These are phyloP conservation scores for Hapsidospora chrysogenum DNA, from an alignment of 495 filamentous ascomycete species.

Conservation along the genomic window DNA sequence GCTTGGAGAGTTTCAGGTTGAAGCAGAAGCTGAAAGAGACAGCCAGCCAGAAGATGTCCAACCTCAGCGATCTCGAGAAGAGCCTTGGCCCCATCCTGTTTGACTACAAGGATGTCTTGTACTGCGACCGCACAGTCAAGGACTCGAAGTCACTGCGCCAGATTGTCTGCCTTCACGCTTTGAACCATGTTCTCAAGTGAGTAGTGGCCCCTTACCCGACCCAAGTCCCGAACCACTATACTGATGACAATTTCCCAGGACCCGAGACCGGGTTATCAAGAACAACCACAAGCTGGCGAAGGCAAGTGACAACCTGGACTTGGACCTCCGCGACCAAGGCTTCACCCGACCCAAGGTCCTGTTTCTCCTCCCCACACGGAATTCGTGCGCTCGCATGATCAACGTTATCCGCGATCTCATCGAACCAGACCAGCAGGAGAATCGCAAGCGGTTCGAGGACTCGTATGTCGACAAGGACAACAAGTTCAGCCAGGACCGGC, in stretches of 20 bases:
- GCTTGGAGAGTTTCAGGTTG: slow-evolving; percentile 35
- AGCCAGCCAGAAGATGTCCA: slow-evolving; percentile 13
- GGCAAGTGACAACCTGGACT: slow-evolving; percentile 33
- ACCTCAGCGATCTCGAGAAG: slow-evolving; percentile 34
- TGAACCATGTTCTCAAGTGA: slow-evolving; percentile 83
- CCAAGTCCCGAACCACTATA: neutral
- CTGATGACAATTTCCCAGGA: slow-evolving; percentile 26
- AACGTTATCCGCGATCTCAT: slow-evolving; percentile 55
- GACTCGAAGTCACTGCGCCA: slow-evolving; percentile 51
- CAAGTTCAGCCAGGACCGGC: slow-evolving; percentile 54
- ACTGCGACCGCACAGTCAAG: slow-evolving; percentile 46
- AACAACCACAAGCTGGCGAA: slow-evolving; percentile 64
- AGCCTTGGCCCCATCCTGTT: slow-evolving; percentile 43
- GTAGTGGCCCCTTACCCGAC: slow-evolving; percentile 1
- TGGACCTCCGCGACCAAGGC: slow-evolving; percentile 83
- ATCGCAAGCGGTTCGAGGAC: slow-evolving; percentile 81
- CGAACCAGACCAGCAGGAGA: slow-evolving; percentile 82
- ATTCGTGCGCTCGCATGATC: slow-evolving; percentile 63
- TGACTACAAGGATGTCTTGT: slow-evolving; percentile 68
- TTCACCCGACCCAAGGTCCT: slow-evolving; percentile 91
- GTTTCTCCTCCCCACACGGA: slow-evolving; percentile 71
- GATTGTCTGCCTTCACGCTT: slow-evolving; percentile 61
- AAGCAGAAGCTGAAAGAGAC: slow-evolving; percentile 34
- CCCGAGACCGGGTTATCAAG: slow-evolving; percentile 78
- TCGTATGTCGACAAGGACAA: slow-evolving; percentile 50